Evolutionary conservation across 2,329 filamentous ascomycete genomes (phyloP), one percentile per base, ranked within the genome.

Genomic region (Cytospora mali): DNA sequence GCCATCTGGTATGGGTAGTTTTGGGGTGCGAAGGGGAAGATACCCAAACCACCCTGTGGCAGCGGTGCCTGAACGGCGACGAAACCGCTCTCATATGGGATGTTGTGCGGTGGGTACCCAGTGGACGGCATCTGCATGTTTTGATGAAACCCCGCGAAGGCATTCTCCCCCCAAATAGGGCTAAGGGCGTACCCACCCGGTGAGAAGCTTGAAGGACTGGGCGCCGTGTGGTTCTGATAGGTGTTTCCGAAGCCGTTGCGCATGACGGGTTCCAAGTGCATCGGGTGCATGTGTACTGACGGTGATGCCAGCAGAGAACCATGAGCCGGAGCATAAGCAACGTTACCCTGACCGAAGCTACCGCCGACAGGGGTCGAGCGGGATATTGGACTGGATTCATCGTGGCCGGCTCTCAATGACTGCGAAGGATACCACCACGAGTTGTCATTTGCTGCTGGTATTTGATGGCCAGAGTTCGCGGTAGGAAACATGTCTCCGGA

Each of bases 161-260:
- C 48, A 5, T 71, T 68, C 27, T 78, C 76, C 29, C 74, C 74
- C 77, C 76, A 80, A 4, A 73, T 66, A 3, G 73, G 70, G 27
- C 73, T 71, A 13, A 42, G 27, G 11, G 76, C 73, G 64, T 76
- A 74, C 16, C 72, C 73, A 18, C 72, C 72, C 25, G 76, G 75
- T 58, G 78, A 76, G 69, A 78, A 79, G 10, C 76, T 71, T 1
- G 76, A 72, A 35, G 75, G 76, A 1, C 75, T 74, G 5, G 75
- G 71, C 1, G 73, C 69, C 27, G 76, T 72, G 33, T 76, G 77
- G 58, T 76, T 62, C 23, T 55, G 64, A 48, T 65, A 63, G 2
- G 61, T 29, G 42, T 46, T 62, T 13, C 35, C 55, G 21, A 60
- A 65, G 27, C 25, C 49, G 46, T 55, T 62, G 53, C 61, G 64